A percentile compares a stretch with the other conserved stretches of the same genome.
phyloP scores from a whole-genome alignment of 257 asterid genomes.

The Ocimum tenuiflorum region DNA sequence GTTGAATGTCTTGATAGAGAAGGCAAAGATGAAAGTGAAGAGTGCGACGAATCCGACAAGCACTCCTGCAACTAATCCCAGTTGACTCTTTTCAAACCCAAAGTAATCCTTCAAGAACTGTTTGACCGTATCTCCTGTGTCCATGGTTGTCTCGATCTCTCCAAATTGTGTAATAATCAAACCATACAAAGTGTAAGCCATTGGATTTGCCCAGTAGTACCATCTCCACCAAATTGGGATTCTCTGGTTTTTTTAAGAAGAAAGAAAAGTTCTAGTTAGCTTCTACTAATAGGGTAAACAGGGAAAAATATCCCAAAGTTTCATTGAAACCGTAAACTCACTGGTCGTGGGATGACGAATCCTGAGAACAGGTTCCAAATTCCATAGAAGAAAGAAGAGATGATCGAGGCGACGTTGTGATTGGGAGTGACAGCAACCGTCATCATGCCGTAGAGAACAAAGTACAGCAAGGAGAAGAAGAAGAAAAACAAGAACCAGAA shows the following conservation, averaged over 20 bases:
- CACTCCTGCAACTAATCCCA: conserved; percentile 23
- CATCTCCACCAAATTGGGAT: conserved; percentile 84
- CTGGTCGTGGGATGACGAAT: conserved; percentile 55
- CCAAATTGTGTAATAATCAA: conserved; percentile 57
- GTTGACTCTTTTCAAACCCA: conserved; percentile 29
- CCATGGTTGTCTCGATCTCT: conserved; percentile 27
- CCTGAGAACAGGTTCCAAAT: conserved; percentile 65
- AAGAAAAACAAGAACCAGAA: conserved; percentile 44
- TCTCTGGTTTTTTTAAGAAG: conserved; percentile 30
- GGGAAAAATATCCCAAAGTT: too few relatives aligned
- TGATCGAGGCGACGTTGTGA: conserved; percentile 46
- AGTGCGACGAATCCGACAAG: conserved; percentile 26
- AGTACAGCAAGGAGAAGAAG: conserved; percentile 51
- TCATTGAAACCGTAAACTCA: conserved; percentile 25
- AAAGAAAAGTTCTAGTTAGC: background rate
- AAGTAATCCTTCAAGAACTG: conserved; percentile 26
- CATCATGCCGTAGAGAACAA: conserved; percentile 65
- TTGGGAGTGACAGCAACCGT: conserved; percentile 61
- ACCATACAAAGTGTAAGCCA: conserved; percentile 68
- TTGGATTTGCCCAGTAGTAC: conserved; percentile 69
- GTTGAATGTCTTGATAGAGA: conserved; percentile 34
- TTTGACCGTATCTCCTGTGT: conserved; percentile 1
- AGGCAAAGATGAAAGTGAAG: conserved; percentile 33
- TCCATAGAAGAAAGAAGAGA: conserved; percentile 48
- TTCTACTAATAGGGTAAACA: too few relatives aligned